A percentile compares a stretch with the other conserved stretches of the same genome.
These are phyloP conservation scores for Globisporangium paroecandrum DNA, from an alignment of 352 stramenopile genomes.

Conservation along the genomic window DNA sequence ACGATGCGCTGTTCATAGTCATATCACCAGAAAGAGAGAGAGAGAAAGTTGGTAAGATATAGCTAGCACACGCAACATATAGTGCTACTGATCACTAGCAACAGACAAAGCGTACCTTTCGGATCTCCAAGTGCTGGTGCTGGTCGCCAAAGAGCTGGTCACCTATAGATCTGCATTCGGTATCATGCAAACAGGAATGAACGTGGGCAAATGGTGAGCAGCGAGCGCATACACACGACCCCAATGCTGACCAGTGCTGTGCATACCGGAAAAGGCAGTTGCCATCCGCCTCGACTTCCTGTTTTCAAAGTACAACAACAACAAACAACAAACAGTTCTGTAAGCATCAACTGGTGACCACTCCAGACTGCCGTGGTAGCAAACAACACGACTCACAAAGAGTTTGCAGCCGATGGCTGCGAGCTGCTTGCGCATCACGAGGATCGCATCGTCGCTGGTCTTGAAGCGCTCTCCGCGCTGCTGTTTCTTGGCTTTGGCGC, in stretches of 20 bases:
- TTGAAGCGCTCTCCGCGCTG: slow-evolving; percentile 19
- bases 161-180: slow-evolving; percentile 40
- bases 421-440: slow-evolving; percentile 56
- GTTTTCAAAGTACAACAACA: not conserved
- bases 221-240: slow-evolving; percentile 20
- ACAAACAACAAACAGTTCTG: not conserved
- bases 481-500: slow-evolving; percentile 27
- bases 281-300: slow-evolving; percentile 78
- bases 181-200: not conserved
- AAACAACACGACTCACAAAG: slow-evolving; percentile 23
- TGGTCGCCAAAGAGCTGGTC: slow-evolving; percentile 80
- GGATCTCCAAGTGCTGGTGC: slow-evolving; percentile 57
- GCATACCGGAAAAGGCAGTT: slow-evolving; percentile 82
- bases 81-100: not conserved
- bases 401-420: slow-evolving; percentile 63
- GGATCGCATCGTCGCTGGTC: slow-evolving; percentile 47
- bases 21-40: too few relatives aligned
- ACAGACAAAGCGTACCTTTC: slow-evolving; percentile 33
- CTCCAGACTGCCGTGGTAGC: not conserved
- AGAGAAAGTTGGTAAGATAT: too few relatives aligned
- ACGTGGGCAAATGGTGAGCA: not conserved
- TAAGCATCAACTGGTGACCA: not conserved
- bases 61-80: not conserved
- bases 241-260: not conserved
- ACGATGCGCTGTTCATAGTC: slow-evolving; percentile 48